These are phyloP conservation scores for Aspergillus diversus DNA, from an alignment of 495 filamentous ascomycete species.

Conservation along the genomic window DNA sequence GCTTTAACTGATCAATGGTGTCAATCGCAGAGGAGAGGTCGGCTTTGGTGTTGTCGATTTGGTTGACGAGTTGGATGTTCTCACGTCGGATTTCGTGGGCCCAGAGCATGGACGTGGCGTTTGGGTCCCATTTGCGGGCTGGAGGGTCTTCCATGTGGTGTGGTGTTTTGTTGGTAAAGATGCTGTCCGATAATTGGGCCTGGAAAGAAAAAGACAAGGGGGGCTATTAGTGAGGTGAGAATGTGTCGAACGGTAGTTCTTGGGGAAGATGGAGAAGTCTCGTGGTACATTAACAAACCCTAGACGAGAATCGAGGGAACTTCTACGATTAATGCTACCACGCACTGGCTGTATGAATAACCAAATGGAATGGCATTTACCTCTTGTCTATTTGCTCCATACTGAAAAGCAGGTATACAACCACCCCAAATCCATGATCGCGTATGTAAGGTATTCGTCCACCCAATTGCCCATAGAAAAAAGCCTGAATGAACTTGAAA, in stretches of 20 bases:
- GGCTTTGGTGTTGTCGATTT: conserved; percentile 18
- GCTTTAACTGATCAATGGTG: conserved; percentile 13
- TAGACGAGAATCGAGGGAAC: too few species aligned
- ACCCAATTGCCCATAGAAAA: conserved; percentile 29
- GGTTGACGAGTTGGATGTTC: conserved; percentile 32
- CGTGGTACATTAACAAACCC: too few species aligned
- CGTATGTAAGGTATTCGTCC: conserved; percentile 28
- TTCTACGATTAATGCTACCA: neutral
- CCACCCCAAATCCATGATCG: conserved; percentile 32
- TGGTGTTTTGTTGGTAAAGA: neutral
- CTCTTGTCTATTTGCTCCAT: conserved; percentile 37
- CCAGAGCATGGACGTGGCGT: conserved; percentile 35
- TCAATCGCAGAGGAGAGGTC: conserved; percentile 17
- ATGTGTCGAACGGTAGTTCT: too few species aligned
- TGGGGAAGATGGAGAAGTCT: too few species aligned
- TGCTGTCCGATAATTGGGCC: too few species aligned
- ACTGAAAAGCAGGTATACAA: conserved; percentile 37
- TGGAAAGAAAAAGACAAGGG: too few species aligned
- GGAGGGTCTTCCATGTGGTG: conserved; percentile 7
- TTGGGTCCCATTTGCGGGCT: conserved; percentile 7
- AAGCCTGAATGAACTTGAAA: conserved; percentile 40
- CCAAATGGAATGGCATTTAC: conserved; percentile 38
- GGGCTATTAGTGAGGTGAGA: too few species aligned
- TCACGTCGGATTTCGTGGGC: conserved; percentile 40
- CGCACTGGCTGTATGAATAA: conserved; percentile 3